These are phyloP conservation scores for Erodium moschatum DNA, from an alignment of 441 rosid species.

Conservation along the genomic window DNA sequence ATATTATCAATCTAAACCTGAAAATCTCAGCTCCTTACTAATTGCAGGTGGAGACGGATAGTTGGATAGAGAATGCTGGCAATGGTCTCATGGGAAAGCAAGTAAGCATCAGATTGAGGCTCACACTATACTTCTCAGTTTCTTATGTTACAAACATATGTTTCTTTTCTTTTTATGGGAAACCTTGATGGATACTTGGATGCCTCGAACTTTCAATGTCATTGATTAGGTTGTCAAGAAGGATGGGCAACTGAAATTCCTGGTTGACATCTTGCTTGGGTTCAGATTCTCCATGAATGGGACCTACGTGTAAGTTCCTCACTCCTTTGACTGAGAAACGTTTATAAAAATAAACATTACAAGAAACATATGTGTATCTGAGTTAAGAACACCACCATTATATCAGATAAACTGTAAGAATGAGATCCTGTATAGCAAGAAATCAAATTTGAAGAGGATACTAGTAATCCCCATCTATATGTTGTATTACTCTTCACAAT, in stretches of 20 bases:
- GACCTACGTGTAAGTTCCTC: conserved; percentile 44
- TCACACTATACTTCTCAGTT: background rate
- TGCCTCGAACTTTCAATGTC: background rate
- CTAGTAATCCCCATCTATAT: no score
- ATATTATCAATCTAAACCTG: background rate
- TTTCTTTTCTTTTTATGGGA: background rate
- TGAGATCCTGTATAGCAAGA: no score
- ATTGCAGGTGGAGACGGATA: conserved; percentile 71
- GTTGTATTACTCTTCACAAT: no score
- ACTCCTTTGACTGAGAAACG: background rate
- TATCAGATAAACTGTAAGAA: no score
- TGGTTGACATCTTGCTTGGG: conserved; percentile 57
- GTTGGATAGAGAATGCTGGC: conserved; percentile 90
- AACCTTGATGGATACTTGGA: background rate
- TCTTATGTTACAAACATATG: background rate
- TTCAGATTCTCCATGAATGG: conserved; percentile 81
- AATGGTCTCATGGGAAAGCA: conserved; percentile 93
- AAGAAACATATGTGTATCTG: background rate
- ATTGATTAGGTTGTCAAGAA: conserved; percentile 46
- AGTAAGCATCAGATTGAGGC: conserved; percentile 26
- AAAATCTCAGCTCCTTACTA: conserved; percentile 7
- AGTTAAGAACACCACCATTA: no score
- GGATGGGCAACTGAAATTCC: conserved; percentile 55
- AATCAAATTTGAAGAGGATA: no score
- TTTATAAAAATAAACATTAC: background rate